These are phyloP conservation scores for Zymoseptoria pseudotritici DNA, from an alignment of 2,329 filamentous ascomycete genomes.

Conservation along the genomic window DNA sequence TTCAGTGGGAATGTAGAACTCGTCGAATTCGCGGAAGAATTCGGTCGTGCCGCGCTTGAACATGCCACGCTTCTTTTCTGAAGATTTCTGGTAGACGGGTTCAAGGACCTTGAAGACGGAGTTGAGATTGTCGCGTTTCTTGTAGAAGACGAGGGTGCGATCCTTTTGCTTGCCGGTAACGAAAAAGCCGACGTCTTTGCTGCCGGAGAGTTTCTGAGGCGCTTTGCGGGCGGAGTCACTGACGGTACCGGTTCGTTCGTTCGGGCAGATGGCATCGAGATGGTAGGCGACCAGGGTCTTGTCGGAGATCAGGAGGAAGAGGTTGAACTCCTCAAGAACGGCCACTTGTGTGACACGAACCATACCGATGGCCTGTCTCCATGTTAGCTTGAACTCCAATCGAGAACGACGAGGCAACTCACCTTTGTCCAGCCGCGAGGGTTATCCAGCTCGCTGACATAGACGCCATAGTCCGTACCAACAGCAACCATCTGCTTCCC, in stretches of 20 bases:
- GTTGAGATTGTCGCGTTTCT: slow-evolving; percentile 78
- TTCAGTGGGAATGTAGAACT: slow-evolving; percentile 95
- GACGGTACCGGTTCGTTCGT: slow-evolving; percentile 37
- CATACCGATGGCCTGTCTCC: slow-evolving; percentile 63
- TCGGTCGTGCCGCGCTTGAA: slow-evolving; percentile 72
- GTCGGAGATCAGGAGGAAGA: slow-evolving; percentile 86
- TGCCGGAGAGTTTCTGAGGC: slow-evolving; percentile 81
- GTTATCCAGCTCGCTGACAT: slow-evolving; percentile 78
- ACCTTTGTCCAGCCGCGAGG: slow-evolving; percentile 87
- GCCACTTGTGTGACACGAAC: slow-evolving; percentile 82
- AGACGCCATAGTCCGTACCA: slow-evolving; percentile 92
- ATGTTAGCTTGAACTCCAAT: slow-evolving; percentile 23
- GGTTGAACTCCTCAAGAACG: slow-evolving; percentile 88
- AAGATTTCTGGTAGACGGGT: slow-evolving; percentile 87
- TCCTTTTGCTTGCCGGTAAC: slow-evolving; percentile 97
- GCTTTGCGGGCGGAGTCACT: slow-evolving; percentile 72
- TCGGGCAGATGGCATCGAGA: slow-evolving; percentile 68
- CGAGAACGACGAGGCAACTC: slow-evolving; percentile 31
- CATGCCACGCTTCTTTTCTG: slow-evolving; percentile 69
- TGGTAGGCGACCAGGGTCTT: slow-evolving; percentile 89
- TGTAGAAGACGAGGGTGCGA: slow-evolving; percentile 88
- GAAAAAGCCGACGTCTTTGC: slow-evolving; percentile 93
- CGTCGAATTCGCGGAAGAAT: slow-evolving; percentile 96
- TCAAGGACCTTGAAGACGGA: slow-evolving; percentile 95
- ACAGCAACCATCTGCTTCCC: slow-evolving; percentile 86